phyloP scores from a whole-genome alignment of 768 basidiomycete species.

The Candolleomyces efflorescens region DNA sequence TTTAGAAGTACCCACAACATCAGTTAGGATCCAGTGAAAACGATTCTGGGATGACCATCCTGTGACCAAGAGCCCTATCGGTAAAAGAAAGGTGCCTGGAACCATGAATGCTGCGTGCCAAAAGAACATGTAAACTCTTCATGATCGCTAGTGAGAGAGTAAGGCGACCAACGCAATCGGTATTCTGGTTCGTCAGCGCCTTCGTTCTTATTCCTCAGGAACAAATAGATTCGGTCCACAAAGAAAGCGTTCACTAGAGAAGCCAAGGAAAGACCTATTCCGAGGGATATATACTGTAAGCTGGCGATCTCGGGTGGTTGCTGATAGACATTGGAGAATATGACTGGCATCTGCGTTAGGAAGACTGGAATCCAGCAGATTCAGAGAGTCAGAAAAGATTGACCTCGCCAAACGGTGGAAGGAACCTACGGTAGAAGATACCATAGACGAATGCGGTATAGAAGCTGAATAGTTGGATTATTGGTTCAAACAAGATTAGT shows the following conservation, averaged over 20 bases:
- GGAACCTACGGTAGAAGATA: conserved; percentile 35
- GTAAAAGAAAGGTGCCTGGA: conserved; percentile 36
- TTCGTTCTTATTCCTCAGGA: conserved; percentile 41
- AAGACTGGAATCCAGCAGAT: conserved; percentile 36
- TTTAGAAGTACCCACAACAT: conserved; percentile 31
- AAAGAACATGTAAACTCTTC: not conserved
- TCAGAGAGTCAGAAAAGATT: not conserved
- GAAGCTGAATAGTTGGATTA: conserved; percentile 49
- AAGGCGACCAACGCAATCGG: conserved; percentile 29
- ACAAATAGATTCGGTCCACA: conserved; percentile 41
- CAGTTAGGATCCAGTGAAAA: conserved; percentile 49
- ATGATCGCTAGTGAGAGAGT: not conserved
- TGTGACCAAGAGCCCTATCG: conserved; percentile 55
- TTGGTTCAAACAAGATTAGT: conserved; percentile 54
- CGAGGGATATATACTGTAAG: conserved; percentile 58
- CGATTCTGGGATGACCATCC: conserved; percentile 55
- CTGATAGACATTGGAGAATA: conserved; percentile 45
- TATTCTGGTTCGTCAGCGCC: no score
- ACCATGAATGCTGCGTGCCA: not conserved
- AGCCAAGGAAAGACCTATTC: conserved; percentile 46
- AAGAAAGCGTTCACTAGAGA: conserved; percentile 38
- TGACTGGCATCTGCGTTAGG: conserved; percentile 29
- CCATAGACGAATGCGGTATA: conserved; percentile 62
- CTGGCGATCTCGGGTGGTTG: conserved; percentile 50
- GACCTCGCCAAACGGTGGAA: not conserved